phyloP scores from a whole-genome alignment of 129 eudicot genomes.

The Helianthus tuberosus region DNA sequence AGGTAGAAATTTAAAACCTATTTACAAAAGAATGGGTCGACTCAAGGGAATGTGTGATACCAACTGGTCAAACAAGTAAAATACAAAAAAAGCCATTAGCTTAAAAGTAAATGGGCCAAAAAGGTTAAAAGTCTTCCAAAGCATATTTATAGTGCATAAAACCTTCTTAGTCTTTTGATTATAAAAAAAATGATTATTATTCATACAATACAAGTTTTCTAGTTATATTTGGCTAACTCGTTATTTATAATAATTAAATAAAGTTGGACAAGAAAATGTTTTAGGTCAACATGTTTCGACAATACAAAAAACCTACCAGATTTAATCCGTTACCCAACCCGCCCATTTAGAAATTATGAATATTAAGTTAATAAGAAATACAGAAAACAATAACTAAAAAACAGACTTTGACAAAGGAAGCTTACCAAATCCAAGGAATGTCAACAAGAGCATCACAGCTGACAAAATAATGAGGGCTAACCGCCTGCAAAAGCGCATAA shows the following conservation, averaged over 20 bases:
- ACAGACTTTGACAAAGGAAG: neutral
- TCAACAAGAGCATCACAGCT: slow-evolving; percentile 82
- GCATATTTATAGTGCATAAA: neutral
- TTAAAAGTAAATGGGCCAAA: neutral
- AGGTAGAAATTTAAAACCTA: neutral
- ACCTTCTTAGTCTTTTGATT: neutral
- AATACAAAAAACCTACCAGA: neutral
- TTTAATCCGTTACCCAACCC: neutral
- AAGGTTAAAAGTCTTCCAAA: neutral
- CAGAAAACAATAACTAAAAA: neutral
- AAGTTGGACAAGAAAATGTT: neutral
- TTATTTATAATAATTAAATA: neutral
- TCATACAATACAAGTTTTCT: neutral
- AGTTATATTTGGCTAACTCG: neutral
- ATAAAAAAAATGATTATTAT: neutral
- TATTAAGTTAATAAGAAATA: neutral
- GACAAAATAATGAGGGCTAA: slow-evolving; percentile 75
- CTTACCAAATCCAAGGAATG: slow-evolving; percentile 90
- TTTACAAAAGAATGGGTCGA: neutral
- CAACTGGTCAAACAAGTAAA: neutral
- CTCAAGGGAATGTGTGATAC: neutral
- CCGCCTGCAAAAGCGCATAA: slow-evolving; percentile 54
- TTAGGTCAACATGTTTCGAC: neutral
- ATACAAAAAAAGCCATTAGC: neutral
- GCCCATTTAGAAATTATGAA: neutral